A percentile compares a stretch with the other conserved stretches of the same genome.
phyloP scores from a whole-genome alignment of 306 rosid genomes.

The Pterocarpus macrocarpus region DNA sequence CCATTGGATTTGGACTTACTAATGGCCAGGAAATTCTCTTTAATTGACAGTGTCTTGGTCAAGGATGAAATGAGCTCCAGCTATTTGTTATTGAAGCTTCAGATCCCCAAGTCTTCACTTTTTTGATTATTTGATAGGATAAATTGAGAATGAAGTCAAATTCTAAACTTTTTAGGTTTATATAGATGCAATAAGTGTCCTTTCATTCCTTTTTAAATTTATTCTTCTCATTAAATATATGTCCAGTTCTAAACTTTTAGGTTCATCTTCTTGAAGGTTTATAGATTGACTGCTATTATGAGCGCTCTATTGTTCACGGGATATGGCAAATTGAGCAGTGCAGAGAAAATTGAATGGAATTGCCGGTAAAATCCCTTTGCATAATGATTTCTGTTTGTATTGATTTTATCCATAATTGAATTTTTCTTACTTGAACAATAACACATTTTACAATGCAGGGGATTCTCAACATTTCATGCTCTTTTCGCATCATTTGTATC shows the following conservation, averaged over 20 bases:
- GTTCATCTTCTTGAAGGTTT: conserved; percentile 70
- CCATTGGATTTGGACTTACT: conserved; percentile 7
- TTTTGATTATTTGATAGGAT: conserved; percentile 32
- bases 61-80: conserved; percentile 18
- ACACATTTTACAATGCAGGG: conserved; percentile 63
- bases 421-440: conserved; percentile 28
- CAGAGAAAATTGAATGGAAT: conserved; percentile 85
- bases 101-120: conserved; percentile 9
- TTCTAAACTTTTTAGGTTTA: conserved; percentile 11
- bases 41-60: conserved; percentile 2
- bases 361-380: conserved; percentile 70
- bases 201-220: conserved; percentile 30
- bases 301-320: conserved; percentile 62
- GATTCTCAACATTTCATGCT: conserved; percentile 93
- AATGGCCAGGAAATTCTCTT: conserved; percentile 6
- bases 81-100: conserved; percentile 26
- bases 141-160: conserved; percentile 24
- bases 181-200: not conserved
- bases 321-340: conserved; percentile 63
- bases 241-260: not conserved
- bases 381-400: conserved; percentile 30
- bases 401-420: conserved; percentile 34
- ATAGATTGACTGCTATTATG: conserved; percentile 64
- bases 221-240: conserved; percentile 30
- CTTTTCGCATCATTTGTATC: conserved; percentile 73